phyloP scores from a whole-genome alignment of 192 early-diverging fungal genomes.

The Backusella luteola region DNA sequence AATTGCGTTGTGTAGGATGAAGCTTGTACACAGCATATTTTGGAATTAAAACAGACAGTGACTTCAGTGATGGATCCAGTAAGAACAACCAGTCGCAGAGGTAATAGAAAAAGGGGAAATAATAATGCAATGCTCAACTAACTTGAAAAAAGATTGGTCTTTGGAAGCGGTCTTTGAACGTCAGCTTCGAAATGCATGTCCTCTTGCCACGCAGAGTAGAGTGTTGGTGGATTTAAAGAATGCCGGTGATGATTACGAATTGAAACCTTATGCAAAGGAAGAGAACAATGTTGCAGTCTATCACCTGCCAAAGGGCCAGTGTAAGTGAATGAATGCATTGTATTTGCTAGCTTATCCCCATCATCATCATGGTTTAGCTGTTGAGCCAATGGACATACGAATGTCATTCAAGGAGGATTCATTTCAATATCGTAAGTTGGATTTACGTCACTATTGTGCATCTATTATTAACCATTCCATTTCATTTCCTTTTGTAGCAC shows the following conservation, averaged over 20 bases:
- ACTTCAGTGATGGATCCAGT: slow-evolving; percentile 81
- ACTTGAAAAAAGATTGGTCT: slow-evolving; percentile 42
- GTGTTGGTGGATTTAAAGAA: slow-evolving; percentile 39
- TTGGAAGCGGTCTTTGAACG: slow-evolving; percentile 47
- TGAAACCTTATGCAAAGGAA: slow-evolving; percentile 23
- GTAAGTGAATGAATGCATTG: background rate
- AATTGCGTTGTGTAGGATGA: slow-evolving; percentile 35
- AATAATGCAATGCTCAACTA: background rate
- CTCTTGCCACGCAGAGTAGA: slow-evolving; percentile 47
- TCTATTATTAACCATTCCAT: too few species aligned
- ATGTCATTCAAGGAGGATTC: slow-evolving; percentile 48
- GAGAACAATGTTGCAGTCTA: slow-evolving; percentile 41
- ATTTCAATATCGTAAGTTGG: slow-evolving; percentile 47
- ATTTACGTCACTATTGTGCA: background rate
- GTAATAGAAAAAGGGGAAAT: slow-evolving; percentile 4
- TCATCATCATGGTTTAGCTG: background rate
- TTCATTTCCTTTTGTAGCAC: slow-evolving; percentile 19
- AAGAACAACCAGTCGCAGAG: slow-evolving; percentile 43
- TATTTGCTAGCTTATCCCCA: background rate
- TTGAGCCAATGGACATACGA: slow-evolving; percentile 38
- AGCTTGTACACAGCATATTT: slow-evolving; percentile 42
- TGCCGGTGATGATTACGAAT: slow-evolving; percentile 24
- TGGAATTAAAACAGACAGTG: slow-evolving; percentile 73
- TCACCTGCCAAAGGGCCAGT: slow-evolving; percentile 38
- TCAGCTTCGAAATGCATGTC: slow-evolving; percentile 44